Evolutionary conservation across 140 eudicot genomes (phyloP), one percentile per base, ranked within the genome.

Genomic region (Erigeron philadelphicus): DNA sequence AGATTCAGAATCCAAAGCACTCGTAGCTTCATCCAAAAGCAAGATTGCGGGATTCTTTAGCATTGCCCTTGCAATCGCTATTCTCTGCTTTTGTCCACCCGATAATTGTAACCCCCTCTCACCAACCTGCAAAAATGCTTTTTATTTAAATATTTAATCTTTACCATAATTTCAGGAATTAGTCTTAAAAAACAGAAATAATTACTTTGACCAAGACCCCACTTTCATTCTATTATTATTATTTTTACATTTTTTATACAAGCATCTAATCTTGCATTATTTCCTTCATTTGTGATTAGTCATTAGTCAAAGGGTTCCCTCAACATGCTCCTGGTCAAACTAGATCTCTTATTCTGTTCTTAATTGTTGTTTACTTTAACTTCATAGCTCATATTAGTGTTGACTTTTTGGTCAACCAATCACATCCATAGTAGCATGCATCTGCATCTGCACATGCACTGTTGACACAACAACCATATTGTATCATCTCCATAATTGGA

Each of bases 21-120:
- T 90, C 18, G 96, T 90, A 44, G 97, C 97, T 67, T 90, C 97
- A 43, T 90, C 97, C 65, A 90, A 76, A 15, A 90, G 96, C 69
- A 90, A 72, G 69, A 90, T 90, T 57, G 95, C 90, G 2, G 97
- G 97, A 74, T 90, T 90, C 81, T 90, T 90, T 47, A 90, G 81
- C 96, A 90, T 90, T 59, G 97, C 97, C 69, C 97, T 80, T 9
- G 97, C 97, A 9, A 90, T 90, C 3, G 97, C 97, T 23, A 90
- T 85, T 67, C 97, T 88, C 78, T 90, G 97, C 75, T 90, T 90
- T 68, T 90, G 97, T 21, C 97, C 97, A 13, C 97, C 97, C 1
- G 97, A 90, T 61, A 90, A 81, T 68, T 90, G 97, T 70, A 88
- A 61, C 8, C 97, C 97, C 72, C 96, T 90, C 68, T 90, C 97